phyloP scores from a whole-genome alignment of 441 rosid genomes.

The Adansonia rubrostipa region DNA sequence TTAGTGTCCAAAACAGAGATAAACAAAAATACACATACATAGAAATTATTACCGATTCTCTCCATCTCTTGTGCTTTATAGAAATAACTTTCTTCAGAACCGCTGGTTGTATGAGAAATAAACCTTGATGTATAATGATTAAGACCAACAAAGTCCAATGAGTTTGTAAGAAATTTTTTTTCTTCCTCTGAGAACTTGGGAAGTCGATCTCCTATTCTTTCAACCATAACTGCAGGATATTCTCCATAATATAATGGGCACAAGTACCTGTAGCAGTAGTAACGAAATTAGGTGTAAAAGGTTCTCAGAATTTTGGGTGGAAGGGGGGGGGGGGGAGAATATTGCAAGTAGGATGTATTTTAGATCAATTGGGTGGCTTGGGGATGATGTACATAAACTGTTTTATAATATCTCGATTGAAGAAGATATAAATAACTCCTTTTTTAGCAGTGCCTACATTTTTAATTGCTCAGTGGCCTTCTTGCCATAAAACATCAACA shows the following conservation, averaged over 20 bases:
- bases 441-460: not conserved
- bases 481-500: not conserved
- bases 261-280: conserved; percentile 49
- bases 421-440: conserved; percentile 2
- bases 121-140: conserved; percentile 73
- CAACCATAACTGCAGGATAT: conserved; percentile 62
- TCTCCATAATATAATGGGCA: conserved; percentile 66
- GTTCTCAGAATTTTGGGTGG: not conserved
- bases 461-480: not conserved
- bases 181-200: conserved; percentile 66
- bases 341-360: conserved; percentile 7
- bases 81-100: conserved; percentile 39
- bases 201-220: conserved; percentile 55
- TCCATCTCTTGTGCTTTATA: conserved; percentile 53
- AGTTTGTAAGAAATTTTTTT: conserved; percentile 44
- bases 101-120: conserved; percentile 43
- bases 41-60: conserved; percentile 46
- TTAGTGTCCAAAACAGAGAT: conserved; percentile 1
- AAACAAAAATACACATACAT: not conserved
- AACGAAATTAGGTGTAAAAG: not conserved
- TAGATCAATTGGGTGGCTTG: conserved; percentile 5
- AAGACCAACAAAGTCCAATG: conserved; percentile 64
- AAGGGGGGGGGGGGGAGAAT: not conserved
- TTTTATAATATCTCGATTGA: not conserved
- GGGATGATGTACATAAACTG: not conserved